Base-by-base conservation (phyloP, 306 rosid genomes). In the Castanea mollissima region DNA sequence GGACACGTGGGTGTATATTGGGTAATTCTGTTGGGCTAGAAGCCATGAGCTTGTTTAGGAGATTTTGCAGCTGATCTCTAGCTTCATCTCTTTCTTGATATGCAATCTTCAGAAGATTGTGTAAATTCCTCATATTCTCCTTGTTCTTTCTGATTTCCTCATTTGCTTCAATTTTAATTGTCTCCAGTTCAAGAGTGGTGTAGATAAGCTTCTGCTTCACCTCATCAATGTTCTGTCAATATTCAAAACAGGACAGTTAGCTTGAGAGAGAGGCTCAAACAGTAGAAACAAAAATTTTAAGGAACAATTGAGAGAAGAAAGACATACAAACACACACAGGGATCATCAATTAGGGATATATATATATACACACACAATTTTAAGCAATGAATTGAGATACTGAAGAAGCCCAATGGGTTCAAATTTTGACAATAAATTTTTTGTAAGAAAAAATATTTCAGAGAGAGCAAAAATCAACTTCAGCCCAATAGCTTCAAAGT, bases 71-170 rank as follows among this genome's bases (percentile, higher is more conserved):
- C 78, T 90, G 87, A 32, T 78, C 68, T 72, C 78, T 89, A 1
- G 94, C 93, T 76, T 92, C 92, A 5, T 90, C 94, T 80, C 92
- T 83, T 70, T 94, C 97, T 73, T 85, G 68, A 68, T 49, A 60
- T 5, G 92, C 87, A 62, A 72, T 55, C 13, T 85, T 57, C 19
- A 94, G 79, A 29, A 85, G 85, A 41, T 77, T 73, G 3, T 85
- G 27, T 16, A 91, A 60, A 20, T 78, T 62, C 38, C 62, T 81
- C 60, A 80, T 27, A 9, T 76, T 81, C 83, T 85, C 91, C 35
- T 81, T 82, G 54, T 68, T 81, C 71, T 79, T 88, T 32, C 59
- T 63, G 73, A 74, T 85, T 71, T 87, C 85, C 19, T 84, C 87
- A 32, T 16, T 76, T 54, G 89, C 89, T 44, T 74, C 82, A 81